A percentile compares a stretch with the other conserved stretches of the same genome.
These are phyloP conservation scores for Gomphus bonarii DNA, from an alignment of 1,284 basidiomycete species.

Conservation along the genomic window DNA sequence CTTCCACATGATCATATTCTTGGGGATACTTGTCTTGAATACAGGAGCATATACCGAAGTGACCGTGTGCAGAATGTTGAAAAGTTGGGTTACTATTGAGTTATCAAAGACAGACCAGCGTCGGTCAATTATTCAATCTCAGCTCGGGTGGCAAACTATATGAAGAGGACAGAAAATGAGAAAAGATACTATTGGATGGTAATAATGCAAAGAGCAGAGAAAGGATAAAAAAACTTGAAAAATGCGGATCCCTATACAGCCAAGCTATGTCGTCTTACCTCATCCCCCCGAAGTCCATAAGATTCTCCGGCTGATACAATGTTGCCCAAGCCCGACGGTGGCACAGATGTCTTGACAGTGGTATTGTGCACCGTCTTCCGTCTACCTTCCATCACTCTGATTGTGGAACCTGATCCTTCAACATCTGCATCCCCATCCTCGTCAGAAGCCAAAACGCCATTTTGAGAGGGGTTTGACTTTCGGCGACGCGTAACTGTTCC, in stretches of 20 bases:
- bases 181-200: neutral
- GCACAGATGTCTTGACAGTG: neutral
- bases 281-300: conserved; percentile 2
- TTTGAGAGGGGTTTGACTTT: neutral
- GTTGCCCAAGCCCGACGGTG: neutral
- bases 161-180: neutral
- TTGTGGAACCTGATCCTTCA: conserved; percentile 1
- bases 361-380: conserved; percentile 9
- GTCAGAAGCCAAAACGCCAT: neutral
- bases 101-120: neutral
- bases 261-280: conserved; percentile 7
- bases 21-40: neutral
- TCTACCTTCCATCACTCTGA: neutral
- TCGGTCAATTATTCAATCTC: neutral
- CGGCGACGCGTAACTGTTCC: conserved; percentile 2
- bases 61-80: neutral
- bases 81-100: neutral
- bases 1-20: neutral
- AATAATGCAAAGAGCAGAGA: neutral
- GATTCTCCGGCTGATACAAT: neutral
- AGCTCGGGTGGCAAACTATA: neutral
- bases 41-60: neutral
- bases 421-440: conserved; percentile 11
- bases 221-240: neutral
- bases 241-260: neutral